phyloP scores from a whole-genome alignment of 805 yeast species.

The Teunomyces lycoperdinae region DNA sequence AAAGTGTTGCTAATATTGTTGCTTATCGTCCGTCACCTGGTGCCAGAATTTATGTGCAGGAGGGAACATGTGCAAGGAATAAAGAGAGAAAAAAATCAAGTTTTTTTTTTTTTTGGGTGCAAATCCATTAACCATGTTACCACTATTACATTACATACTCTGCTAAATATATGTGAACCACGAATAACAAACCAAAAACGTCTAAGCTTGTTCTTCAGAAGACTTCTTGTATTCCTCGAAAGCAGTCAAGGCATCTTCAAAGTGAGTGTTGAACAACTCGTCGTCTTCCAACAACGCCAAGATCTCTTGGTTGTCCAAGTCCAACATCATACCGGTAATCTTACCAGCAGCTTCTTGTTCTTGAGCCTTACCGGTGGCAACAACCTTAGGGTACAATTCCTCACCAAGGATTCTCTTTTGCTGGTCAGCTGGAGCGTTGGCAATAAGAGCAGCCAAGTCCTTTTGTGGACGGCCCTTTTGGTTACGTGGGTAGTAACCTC shows the following conservation, averaged over 20 bases:
- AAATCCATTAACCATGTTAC: slow-evolving; percentile 25
- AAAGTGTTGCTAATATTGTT: not conserved
- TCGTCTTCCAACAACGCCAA: slow-evolving; percentile 87
- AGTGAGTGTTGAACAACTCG: slow-evolving; percentile 82
- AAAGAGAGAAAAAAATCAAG: not conserved
- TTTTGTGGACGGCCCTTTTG: slow-evolving; percentile 43
- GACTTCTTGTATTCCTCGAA: slow-evolving; percentile 84
- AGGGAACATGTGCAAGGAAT: not conserved
- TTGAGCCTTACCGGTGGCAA: slow-evolving; percentile 79
- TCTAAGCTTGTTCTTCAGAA: slow-evolving; percentile 28
- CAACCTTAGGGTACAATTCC: slow-evolving; percentile 90
- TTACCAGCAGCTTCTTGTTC: slow-evolving; percentile 97
- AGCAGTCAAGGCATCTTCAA: slow-evolving; percentile 92
- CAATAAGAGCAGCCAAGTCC: slow-evolving; percentile 60
- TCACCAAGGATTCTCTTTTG: slow-evolving; percentile 98
- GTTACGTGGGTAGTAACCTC: slow-evolving; percentile 48
- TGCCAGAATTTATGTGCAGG: not conserved
- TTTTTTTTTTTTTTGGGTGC: slow-evolving; percentile 20
- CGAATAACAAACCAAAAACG: slow-evolving; percentile 5
- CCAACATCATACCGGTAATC: slow-evolving; percentile 98
- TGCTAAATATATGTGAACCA: slow-evolving; percentile 17
- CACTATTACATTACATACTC: slow-evolving; percentile 16
- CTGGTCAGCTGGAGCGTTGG: slow-evolving; percentile 76
- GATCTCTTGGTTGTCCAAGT: slow-evolving; percentile 89
- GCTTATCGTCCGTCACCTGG: not conserved